These are phyloP conservation scores for Lachnellula subtilissima DNA, from an alignment of 2,329 filamentous ascomycete genomes.

Conservation along the genomic window DNA sequence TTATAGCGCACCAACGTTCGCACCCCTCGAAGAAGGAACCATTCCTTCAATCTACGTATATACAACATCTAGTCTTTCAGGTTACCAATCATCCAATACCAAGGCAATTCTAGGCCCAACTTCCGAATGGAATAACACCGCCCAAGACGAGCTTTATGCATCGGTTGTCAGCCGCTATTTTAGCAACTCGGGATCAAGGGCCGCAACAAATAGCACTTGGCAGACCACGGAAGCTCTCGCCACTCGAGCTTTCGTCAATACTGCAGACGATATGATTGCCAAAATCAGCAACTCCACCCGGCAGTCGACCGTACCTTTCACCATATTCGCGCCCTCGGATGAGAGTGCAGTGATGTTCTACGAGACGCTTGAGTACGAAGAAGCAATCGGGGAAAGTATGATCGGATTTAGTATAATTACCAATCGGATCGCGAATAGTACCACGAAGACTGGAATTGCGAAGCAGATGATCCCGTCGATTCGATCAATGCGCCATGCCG, in stretches of 20 bases:
- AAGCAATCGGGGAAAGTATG: background rate
- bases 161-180: background rate
- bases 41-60: background rate
- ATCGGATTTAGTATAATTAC: slow-evolving; percentile 20
- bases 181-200: background rate
- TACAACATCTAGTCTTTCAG: background rate
- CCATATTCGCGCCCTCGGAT: slow-evolving; percentile 18
- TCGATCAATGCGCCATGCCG: slow-evolving; percentile 11
- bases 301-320: slow-evolving; percentile 12
- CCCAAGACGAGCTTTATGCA: slow-evolving; percentile 17
- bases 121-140: slow-evolving; percentile 15
- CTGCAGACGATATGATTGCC: slow-evolving; percentile 13
- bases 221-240: background rate
- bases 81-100: background rate
- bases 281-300: slow-evolving; percentile 12
- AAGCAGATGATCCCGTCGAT: slow-evolving; percentile 7
- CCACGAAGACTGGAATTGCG: slow-evolving; percentile 12
- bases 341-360: slow-evolving; percentile 18
- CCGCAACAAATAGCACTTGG: background rate
- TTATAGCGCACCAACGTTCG: slow-evolving; percentile 1
- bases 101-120: slow-evolving; percentile 18
- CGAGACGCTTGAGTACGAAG: background rate
- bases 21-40: slow-evolving; percentile 4
- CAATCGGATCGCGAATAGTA: slow-evolving; percentile 22
- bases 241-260: slow-evolving; percentile 14